phyloP scores from a whole-genome alignment of 2,329 filamentous ascomycete genomes.

The Ophiostoma sp. region DNA sequence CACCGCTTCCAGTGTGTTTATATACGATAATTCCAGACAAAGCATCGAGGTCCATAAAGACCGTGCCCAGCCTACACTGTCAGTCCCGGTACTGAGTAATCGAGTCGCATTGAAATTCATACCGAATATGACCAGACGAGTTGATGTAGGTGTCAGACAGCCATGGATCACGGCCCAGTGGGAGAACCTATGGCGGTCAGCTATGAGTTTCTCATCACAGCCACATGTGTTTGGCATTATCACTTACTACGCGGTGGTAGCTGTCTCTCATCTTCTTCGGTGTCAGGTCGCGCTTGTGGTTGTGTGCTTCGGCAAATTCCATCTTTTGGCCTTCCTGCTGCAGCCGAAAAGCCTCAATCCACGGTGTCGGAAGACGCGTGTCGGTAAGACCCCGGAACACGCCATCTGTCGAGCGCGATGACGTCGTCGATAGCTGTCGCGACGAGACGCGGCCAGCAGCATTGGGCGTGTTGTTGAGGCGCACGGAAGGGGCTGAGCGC shows the following conservation, averaged over 20 bases:
- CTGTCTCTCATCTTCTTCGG: slow-evolving; percentile 68
- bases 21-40: slow-evolving; percentile 71
- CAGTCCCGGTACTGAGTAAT: not conserved
- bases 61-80: slow-evolving; percentile 49
- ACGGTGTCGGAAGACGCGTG: slow-evolving; percentile 46
- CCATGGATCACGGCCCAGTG: slow-evolving; percentile 68
- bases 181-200: slow-evolving; percentile 39
- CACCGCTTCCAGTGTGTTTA: slow-evolving; percentile 56
- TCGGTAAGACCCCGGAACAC: slow-evolving; percentile 37
- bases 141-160: slow-evolving; percentile 74
- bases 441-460: not conserved
- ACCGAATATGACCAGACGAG: slow-evolving; percentile 63
- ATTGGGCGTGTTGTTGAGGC: not conserved
- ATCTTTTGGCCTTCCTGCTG: slow-evolving; percentile 42
- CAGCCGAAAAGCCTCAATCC: slow-evolving; percentile 61
- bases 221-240: not conserved
- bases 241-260: slow-evolving; percentile 57
- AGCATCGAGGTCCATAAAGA: slow-evolving; percentile 77
- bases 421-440: slow-evolving; percentile 18
- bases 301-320: slow-evolving; percentile 27
- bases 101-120: not conserved
- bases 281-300: slow-evolving; percentile 49
- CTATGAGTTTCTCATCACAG: not conserved
- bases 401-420: slow-evolving; percentile 32
- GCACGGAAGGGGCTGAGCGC: not conserved